Base-by-base conservation (phyloP, 2,329 filamentous ascomycete genomes). In the Erysiphe pisi region DNA sequence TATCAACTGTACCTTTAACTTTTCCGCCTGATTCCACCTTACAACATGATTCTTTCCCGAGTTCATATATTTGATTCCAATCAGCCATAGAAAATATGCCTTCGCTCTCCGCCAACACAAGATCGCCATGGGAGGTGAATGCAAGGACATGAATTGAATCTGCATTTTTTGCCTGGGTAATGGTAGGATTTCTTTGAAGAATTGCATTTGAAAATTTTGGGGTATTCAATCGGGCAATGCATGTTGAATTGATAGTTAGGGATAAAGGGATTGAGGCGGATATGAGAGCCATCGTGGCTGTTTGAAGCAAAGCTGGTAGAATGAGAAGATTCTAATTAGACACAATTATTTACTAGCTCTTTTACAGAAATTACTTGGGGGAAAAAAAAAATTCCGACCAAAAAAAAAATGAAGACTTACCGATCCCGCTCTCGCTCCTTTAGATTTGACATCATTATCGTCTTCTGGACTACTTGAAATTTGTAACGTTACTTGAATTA, bases 401-500 rank as follows among this genome's bases (percentile, higher is more conserved):
- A 6, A 12, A 43, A 43, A 43, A 43, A 43, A 28, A n/a, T 28
- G 31, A 28, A 16, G 12, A 58, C 31, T 76, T 84, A 92, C 90
- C 80, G 88, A 84, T 82, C 85, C 87, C 52, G 88, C 85, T 80
- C 89, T 87, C 74, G 85, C 84, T 76, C 90, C 83, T 80, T 89
- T 90, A 76, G 86, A 86, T 81, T 88, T 87, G 76, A 85, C 84
- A 81, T 88, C 88, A 79, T 89, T 88, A 81, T 91, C 90, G 11
- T 43, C 40, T 78, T 90, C 88, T 0, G 91, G 91, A n/a, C 87
- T 85, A 78, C 87, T 86, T 77, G 88, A 86, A 61, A 95, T 85
- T 83, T 96, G 93, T n/a, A 96, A 86, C 16, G 91, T 92, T 79
- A 96, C 84, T 82, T 96, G 93, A 77, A 96, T 90, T 79, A 94